A percentile compares a stretch with the other conserved stretches of the same genome.
These are phyloP conservation scores for Metschnikowia similis DNA, from an alignment of 805 yeast genomes.

Conservation along the genomic window DNA sequence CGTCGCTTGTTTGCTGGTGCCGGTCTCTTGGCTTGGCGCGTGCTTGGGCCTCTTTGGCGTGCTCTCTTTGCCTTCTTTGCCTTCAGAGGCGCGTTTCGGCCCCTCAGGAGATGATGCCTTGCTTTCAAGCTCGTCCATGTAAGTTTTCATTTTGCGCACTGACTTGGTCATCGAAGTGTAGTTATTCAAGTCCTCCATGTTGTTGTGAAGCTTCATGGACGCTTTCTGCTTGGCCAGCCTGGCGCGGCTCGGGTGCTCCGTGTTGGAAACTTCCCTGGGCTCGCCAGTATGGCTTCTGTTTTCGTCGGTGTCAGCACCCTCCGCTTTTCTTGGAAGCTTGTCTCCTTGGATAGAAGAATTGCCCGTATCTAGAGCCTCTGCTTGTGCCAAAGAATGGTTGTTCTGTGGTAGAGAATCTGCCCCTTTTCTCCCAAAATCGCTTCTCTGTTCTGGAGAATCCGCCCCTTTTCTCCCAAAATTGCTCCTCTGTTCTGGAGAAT, in stretches of 20 bases:
- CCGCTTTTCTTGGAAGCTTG: no score
- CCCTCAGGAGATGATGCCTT: slow-evolving; percentile 3
- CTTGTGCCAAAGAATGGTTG: no score
- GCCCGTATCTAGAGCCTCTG: no score
- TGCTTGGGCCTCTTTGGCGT: background rate
- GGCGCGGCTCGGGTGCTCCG: slow-evolving; percentile 13
- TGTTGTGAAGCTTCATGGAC: slow-evolving; percentile 57
- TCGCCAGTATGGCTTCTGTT: background rate
- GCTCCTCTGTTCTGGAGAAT: no score
- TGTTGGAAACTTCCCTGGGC: background rate
- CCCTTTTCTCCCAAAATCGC: no score
- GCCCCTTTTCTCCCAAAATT: no score
- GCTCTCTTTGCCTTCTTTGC: background rate
- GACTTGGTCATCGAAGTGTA: slow-evolving; percentile 52
- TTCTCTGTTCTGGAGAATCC: no score
- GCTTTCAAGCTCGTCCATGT: slow-evolving; percentile 32
- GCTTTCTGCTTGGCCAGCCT: slow-evolving; percentile 68
- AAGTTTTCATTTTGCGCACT: slow-evolving; percentile 34
- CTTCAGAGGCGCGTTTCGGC: background rate
- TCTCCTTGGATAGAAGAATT: no score
- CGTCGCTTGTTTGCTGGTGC: background rate
- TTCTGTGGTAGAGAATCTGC: no score
- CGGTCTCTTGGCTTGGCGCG: background rate
- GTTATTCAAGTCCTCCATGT: slow-evolving; percentile 63
- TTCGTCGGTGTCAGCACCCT: background rate